Evolutionary conservation across 257 asterid genomes (phyloP), one percentile per base, ranked within the genome.

Genomic region (Paulownia fortunei): DNA sequence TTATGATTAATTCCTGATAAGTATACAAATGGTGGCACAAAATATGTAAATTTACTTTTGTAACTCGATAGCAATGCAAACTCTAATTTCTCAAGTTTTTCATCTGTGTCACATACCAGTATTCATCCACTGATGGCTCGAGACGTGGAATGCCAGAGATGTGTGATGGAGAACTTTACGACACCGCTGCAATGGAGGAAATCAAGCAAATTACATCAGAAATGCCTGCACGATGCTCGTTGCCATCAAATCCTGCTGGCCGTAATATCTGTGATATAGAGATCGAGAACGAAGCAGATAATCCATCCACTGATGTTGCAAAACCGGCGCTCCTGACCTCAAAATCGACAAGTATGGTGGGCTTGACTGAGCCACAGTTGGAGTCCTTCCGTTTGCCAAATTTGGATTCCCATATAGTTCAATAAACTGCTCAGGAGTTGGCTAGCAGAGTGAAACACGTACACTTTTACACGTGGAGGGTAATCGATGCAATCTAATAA

Each of bases 341-440:
- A 23, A 82, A 82, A 72, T 10, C 76, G 81, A 54, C 69, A 88
- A 77, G 62, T n/a, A n/a, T 73, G n/a, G 94, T 92, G 79, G 98
- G 92, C 82, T 77, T 95, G 70, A 90, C 97, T 12, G 97, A 91
- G 69, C 99, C 98, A 18, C 83, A 95, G 32, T 76, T 92, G 44
- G 99, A 95, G 83, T 75, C 92, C 24, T 95, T 95, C 83, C 77
- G 91, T 65, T 72, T 91, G 81, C 81, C 84, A 18, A 83, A 78
- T 70, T 63, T 79, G 4, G 86, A 80, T 66, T 51, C 86, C 10
- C 84, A 80, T 68, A 71, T 77, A 41, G 42, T 82, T 77, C 36
- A 61, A 24, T 60, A 58, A 59, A 34, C 27, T n/a, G 30, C 60
- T 56, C 19, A 1, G 34, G 47, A 19, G 32, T 21, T 32, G 61